Evolutionary conservation across 2,329 filamentous ascomycete species (phyloP).

Genomic region (Ramularia endophylla): DNA sequence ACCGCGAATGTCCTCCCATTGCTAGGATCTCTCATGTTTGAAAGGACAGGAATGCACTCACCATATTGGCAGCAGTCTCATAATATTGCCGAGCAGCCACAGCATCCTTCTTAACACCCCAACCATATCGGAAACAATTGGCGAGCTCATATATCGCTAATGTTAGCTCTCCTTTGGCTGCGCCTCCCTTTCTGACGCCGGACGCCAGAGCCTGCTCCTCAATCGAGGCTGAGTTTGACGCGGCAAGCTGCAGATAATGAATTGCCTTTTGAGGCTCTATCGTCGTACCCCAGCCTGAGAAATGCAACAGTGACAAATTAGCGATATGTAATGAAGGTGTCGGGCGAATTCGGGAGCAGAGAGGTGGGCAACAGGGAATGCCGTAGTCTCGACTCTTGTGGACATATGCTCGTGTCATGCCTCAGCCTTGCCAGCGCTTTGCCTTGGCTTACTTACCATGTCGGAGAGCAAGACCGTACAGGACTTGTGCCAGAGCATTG

Average conservation of each 20-base stretch:
- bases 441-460: no score
- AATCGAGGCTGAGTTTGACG: slow-evolving; percentile 80
- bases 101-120: slow-evolving; percentile 83
- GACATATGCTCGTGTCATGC: no score
- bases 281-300: slow-evolving; percentile 68
- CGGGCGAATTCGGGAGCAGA: no score
- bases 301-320: no score
- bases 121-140: slow-evolving; percentile 88
- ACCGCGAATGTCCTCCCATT: no score
- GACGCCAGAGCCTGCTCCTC: slow-evolving; percentile 80
- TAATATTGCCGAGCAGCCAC: slow-evolving; percentile 88
- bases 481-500: slow-evolving; percentile 89
- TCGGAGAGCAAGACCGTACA: slow-evolving; percentile 88
- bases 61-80: slow-evolving; percentile 96
- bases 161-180: slow-evolving; percentile 92
- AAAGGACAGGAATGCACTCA: no score
- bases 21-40: no score
- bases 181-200: slow-evolving; percentile 86
- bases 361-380: no score
- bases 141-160: slow-evolving; percentile 94
- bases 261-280: slow-evolving; percentile 69
- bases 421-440: no score
- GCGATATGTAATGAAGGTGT: no score
- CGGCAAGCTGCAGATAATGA: slow-evolving; percentile 78
- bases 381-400: no score